Base-by-base conservation (phyloP, 2,329 filamentous ascomycete genomes). In the Cladophialophora immunda region DNA sequence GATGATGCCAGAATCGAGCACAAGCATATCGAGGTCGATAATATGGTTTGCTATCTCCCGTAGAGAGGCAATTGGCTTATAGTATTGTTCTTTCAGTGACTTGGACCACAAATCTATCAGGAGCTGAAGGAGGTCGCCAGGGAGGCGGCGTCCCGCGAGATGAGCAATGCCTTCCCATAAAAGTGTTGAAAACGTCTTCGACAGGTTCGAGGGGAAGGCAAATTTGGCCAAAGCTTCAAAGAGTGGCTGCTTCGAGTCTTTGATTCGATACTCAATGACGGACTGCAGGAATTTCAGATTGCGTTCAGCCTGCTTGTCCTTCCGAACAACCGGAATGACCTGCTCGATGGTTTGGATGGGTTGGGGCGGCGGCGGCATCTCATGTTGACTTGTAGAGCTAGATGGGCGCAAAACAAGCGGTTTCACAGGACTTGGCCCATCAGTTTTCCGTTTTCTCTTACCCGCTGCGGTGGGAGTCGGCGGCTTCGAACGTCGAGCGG, bases 71-170 rank as follows among this genome's bases (percentile, higher is more conserved):
- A 84, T 70, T 2, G 81, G 80, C 29, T 76, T 72, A 67, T 79
- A 82, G 73, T 83, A 85, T 65, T 81, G 81, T 70, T 89, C 87
- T 38, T 81, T 79, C 36, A 89, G 73, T 65, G 86, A 85, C 29
- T 80, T 83, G 34, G 82, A 79, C 87, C 87, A 89, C 5, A 90
- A 68, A 9, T 80, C 77, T 8, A 85, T 78, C 58, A 89, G 79
- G 15, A 82, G 79, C 61, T 80, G 77, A 34, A 82, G 83, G 60
- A 88, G 80, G 57, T 81, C 81, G 11, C 83, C 70, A 5, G 84
- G 76, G 53, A 87, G 81, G 57, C 80, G 80, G 17, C 81, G 78
- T 3, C 79, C 77, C 52, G 82, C 74, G 2, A 80, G 74, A 25
- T 73, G 74, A 1, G 83, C 78, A 52, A 87, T 77, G 17, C 80